phyloP scores from a whole-genome alignment of 345 rosid species.

The Syzygium jambos region DNA sequence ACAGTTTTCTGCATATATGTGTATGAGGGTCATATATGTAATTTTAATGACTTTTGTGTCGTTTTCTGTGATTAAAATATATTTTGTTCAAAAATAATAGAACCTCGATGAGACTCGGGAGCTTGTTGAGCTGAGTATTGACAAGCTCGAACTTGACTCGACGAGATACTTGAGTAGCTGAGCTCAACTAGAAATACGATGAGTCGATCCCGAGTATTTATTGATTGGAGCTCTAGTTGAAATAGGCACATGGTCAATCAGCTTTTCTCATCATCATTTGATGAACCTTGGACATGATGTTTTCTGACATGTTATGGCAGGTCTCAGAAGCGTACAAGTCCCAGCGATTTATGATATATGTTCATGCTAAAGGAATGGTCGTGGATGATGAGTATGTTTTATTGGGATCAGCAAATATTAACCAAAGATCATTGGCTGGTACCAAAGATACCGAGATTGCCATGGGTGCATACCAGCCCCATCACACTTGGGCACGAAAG shows the following conservation, averaged over 20 bases:
- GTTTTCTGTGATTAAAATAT: not conserved
- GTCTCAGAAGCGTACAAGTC: conserved; percentile 34
- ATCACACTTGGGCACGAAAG: conserved; percentile 57
- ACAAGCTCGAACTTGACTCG: not conserved
- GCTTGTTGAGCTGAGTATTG: not conserved
- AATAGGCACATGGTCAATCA: not conserved
- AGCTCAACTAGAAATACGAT: not conserved
- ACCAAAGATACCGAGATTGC: conserved; percentile 90
- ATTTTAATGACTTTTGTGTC: not conserved
- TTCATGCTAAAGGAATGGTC: conserved; percentile 90
- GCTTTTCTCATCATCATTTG: not conserved
- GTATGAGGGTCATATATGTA: not conserved
- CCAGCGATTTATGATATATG: conserved; percentile 78
- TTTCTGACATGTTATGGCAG: conserved; percentile 14
- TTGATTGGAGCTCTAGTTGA: not conserved
- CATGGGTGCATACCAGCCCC: conserved; percentile 97
- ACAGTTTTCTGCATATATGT: not conserved
- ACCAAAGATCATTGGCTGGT: conserved; percentile 96
- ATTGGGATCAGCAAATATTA: conserved; percentile 87
- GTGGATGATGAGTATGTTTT: conserved; percentile 88
- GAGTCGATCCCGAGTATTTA: not conserved
- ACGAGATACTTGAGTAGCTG: not conserved
- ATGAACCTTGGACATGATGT: not conserved
- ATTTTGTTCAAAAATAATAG: not conserved
- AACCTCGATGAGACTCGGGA: not conserved